Conservation (phyloP, 805 yeast species). For the Candida vartiovaarae region DNA sequence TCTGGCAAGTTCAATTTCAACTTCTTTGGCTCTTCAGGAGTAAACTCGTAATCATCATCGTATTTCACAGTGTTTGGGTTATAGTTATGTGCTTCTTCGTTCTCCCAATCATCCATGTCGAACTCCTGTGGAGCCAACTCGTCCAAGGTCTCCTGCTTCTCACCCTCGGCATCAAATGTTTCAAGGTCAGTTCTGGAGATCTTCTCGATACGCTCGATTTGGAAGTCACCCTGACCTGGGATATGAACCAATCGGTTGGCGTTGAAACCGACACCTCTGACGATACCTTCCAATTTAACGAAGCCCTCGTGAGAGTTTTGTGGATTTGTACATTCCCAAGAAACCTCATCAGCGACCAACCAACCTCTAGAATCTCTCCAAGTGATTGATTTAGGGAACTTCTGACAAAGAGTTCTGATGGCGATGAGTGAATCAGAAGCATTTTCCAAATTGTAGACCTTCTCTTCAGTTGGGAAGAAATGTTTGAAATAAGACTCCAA, state of each 20-base stretch:
- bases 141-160: slow-evolving; percentile 50
- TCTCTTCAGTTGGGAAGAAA: slow-evolving; percentile 77
- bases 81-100: slow-evolving; percentile 26
- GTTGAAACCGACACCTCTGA: slow-evolving; percentile 80
- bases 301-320: slow-evolving; percentile 28
- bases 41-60: slow-evolving; percentile 33
- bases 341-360: slow-evolving; percentile 62
- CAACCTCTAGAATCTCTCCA: slow-evolving; percentile 97
- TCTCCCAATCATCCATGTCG: slow-evolving; percentile 38
- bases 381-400: slow-evolving; percentile 71
- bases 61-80: slow-evolving; percentile 25
- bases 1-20: slow-evolving; percentile 52
- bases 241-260: slow-evolving; percentile 75
- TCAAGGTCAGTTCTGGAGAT: slow-evolving; percentile 26
- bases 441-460: slow-evolving; percentile 62
- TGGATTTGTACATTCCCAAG: slow-evolving; percentile 29
- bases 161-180: slow-evolving; percentile 27
- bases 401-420: slow-evolving; percentile 73
- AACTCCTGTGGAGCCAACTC: slow-evolving; percentile 50
- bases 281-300: slow-evolving; percentile 70
- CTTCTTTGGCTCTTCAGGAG: slow-evolving; percentile 29
- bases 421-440: slow-evolving; percentile 66
- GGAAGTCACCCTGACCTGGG: slow-evolving; percentile 88
- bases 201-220: slow-evolving; percentile 59
- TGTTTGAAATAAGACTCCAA: slow-evolving; percentile 60